phyloP scores from a whole-genome alignment of 2,329 filamentous ascomycete species.

The Paecilomyces sp. region DNA sequence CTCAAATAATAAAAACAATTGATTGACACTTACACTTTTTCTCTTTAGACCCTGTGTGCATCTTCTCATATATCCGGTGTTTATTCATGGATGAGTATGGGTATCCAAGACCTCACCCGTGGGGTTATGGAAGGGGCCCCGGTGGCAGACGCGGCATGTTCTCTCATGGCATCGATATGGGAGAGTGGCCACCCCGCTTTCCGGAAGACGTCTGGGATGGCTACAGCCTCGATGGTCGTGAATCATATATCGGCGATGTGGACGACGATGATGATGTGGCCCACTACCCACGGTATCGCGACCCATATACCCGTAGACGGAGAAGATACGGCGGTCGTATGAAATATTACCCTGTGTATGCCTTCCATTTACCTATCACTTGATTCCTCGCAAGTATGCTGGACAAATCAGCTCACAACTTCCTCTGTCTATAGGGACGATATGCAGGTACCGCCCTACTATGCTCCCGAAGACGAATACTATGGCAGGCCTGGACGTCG shows the following conservation, averaged over 20 bases:
- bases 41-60: background rate
- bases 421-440: background rate
- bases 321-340: background rate
- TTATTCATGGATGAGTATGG: background rate
- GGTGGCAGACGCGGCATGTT: background rate
- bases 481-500: background rate
- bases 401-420: background rate
- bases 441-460: background rate
- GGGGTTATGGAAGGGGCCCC: background rate
- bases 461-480: background rate
- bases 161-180: background rate
- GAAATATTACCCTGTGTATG: background rate
- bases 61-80: background rate
- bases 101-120: background rate
- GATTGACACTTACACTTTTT: background rate
- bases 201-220: background rate
- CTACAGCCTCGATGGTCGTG: background rate
- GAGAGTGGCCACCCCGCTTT: background rate
- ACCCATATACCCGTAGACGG: background rate
- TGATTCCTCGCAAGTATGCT: background rate
- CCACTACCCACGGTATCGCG: background rate
- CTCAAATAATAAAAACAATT: background rate
- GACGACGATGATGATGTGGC: background rate
- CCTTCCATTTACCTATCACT: background rate
- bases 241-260: background rate